These are phyloP conservation scores for Xylaria bambusicola DNA, from an alignment of 495 filamentous ascomycete species.

Conservation along the genomic window DNA sequence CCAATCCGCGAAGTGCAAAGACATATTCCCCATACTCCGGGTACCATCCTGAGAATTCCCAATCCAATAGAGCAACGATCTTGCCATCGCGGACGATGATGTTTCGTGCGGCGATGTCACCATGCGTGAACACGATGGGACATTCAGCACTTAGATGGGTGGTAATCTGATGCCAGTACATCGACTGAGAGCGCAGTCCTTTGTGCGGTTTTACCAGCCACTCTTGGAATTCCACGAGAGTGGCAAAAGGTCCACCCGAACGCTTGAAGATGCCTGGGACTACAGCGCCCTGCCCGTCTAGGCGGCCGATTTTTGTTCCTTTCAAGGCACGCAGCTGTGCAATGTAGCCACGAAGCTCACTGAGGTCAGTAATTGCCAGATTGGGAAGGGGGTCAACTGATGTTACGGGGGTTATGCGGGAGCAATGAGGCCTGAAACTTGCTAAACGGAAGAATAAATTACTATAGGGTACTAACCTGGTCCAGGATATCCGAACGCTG, in stretches of 20 bases:
- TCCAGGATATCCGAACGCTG: slow-evolving; percentile 18
- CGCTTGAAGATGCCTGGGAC: slow-evolving; percentile 17
- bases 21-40: slow-evolving; percentile 50
- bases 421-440: too few relatives aligned
- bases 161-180: slow-evolving; percentile 20
- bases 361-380: too few relatives aligned
- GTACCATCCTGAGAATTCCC: slow-evolving; percentile 49
- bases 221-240: slow-evolving; percentile 9
- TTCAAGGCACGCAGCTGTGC: slow-evolving; percentile 15
- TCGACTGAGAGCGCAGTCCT: slow-evolving; percentile 5
- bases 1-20: slow-evolving; percentile 10
- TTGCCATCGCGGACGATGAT: slow-evolving; percentile 38
- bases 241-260: slow-evolving; percentile 15
- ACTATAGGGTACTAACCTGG: too few relatives aligned
- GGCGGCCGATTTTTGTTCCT: slow-evolving; percentile 12
- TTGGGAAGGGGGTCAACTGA: too few relatives aligned
- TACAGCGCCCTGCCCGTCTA: slow-evolving; percentile 16
- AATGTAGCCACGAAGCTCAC: slow-evolving; percentile 18
- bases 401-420: too few relatives aligned
- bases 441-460: too few relatives aligned
- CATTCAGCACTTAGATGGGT: slow-evolving; percentile 11
- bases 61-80: slow-evolving; percentile 44
- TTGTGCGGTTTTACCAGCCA: slow-evolving; percentile 18
- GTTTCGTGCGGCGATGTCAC: slow-evolving; percentile 31
- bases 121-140: slow-evolving; percentile 31